A percentile compares a stretch with the other conserved stretches of the same genome.
phyloP scores from a whole-genome alignment of 495 filamentous ascomycete species.

The Talaromyces nanjingensis region DNA sequence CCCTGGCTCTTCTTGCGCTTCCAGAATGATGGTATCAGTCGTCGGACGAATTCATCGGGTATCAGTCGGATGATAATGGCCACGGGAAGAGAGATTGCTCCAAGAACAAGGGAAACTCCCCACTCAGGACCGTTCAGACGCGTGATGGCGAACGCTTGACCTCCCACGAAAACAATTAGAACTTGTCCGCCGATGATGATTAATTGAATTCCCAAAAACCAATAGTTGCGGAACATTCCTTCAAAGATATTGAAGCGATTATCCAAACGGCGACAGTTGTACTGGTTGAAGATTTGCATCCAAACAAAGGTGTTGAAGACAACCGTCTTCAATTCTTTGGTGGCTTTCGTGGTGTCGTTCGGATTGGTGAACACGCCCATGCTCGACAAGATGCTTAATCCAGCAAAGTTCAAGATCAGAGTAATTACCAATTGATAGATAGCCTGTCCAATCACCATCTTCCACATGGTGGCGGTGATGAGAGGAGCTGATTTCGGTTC shows the following conservation, averaged over 20 bases:
- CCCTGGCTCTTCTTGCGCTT: conserved; percentile 29
- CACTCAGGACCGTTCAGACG: conserved; percentile 61
- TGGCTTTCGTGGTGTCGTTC: conserved; percentile 22
- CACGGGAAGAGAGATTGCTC: conserved; percentile 62
- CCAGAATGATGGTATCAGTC: conserved; percentile 48
- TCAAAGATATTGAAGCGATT: conserved; percentile 90
- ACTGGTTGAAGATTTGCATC: conserved; percentile 93
- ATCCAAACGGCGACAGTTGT: conserved; percentile 79
- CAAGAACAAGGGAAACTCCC: conserved; percentile 67
- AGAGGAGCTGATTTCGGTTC: conserved; percentile 70
- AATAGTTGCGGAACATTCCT: conserved; percentile 67
- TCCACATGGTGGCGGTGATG: conserved; percentile 82
- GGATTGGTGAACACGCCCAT: conserved; percentile 9
- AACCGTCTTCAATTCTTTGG: conserved; percentile 56
- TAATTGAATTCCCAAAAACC: conserved; percentile 74
- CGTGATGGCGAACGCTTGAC: conserved; percentile 58
- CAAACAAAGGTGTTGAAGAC: conserved; percentile 92
- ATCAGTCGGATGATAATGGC: conserved; percentile 67
- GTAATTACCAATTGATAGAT: conserved; percentile 80
- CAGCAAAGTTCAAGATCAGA: conserved; percentile 70
- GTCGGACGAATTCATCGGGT: conserved; percentile 58
- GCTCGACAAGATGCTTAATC: conserved; percentile 48
- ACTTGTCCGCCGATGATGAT: conserved; percentile 81
- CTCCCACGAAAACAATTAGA: conserved; percentile 72
- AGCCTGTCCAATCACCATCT: conserved; percentile 85